Conservation (phyloP, 2,329 filamentous ascomycete species). For the Venturia effusa region DNA sequence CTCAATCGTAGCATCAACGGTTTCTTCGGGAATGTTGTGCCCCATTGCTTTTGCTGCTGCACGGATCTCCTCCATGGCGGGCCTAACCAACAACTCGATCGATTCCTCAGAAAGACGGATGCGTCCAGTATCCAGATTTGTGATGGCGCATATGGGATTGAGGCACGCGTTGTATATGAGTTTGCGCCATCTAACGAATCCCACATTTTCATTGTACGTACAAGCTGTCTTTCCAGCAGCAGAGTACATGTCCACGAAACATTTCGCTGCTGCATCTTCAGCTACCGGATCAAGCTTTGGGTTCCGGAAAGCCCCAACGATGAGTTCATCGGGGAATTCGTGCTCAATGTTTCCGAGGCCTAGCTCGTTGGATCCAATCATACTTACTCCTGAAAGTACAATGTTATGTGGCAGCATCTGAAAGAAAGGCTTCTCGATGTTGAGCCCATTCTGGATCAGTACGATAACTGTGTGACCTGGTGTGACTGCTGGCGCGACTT, state of each 20-base stretch:
- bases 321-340: constrained; percentile 39
- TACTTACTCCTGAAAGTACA: constrained; percentile 44
- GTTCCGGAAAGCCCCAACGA: constrained; percentile 40
- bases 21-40: constrained; percentile 30
- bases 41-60: constrained; percentile 36
- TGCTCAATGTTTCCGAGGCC: constrained; percentile 40
- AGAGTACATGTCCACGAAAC: constrained; percentile 39
- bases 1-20: constrained; percentile 36
- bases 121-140: constrained; percentile 39
- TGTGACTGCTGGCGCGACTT: constrained; percentile 30
- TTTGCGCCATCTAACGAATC: constrained; percentile 38
- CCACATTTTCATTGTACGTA: constrained; percentile 32
- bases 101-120: constrained; percentile 36
- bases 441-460: constrained; percentile 52
- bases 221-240: constrained; percentile 35
- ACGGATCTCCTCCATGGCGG: constrained; percentile 44
- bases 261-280: constrained; percentile 23
- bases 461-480: constrained; percentile 41
- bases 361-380: constrained; percentile 42
- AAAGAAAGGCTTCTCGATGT: constrained; percentile 46
- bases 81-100: constrained; percentile 38
- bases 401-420: constrained; percentile 39
- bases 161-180: constrained; percentile 41
- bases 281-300: constrained; percentile 20
- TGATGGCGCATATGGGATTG: constrained; percentile 43